Conservation (phyloP, 495 filamentous ascomycete species). For the Penicillium paxilli region DNA sequence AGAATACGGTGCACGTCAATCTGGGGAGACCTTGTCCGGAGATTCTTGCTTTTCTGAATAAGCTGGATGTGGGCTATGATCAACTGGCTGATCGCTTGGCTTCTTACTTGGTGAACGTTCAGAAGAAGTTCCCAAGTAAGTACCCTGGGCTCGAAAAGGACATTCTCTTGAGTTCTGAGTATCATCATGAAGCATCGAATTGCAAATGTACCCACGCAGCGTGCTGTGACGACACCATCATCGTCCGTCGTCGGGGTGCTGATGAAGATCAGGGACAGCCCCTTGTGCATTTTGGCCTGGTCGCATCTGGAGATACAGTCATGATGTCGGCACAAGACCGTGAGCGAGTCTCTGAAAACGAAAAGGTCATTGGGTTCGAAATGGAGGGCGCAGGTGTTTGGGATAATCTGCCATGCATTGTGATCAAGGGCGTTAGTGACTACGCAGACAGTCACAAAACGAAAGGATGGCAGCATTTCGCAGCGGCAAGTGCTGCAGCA, state of each 20-base stretch:
- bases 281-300: conserved; percentile 19
- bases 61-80: background rate
- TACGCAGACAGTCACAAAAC: conserved; percentile 44
- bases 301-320: conserved; percentile 32
- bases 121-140: background rate
- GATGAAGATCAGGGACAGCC: background rate
- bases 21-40: conserved; percentile 18
- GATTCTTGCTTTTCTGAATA: background rate
- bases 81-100: background rate
- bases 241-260: background rate
- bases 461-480: conserved; percentile 38
- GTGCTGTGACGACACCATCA: background rate
- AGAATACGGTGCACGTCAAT: conserved; percentile 22
- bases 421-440: conserved; percentile 40
- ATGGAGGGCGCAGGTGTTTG: conserved; percentile 40
- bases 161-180: background rate
- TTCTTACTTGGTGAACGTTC: background rate
- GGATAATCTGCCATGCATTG: conserved; percentile 33
- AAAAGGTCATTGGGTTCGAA: conserved; percentile 38
- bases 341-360: conserved; percentile 17
- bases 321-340: conserved; percentile 30
- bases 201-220: background rate
- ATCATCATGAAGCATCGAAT: background rate
- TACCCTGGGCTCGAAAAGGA: background rate
- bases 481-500: conserved; percentile 32